Evolutionary conservation across 2,329 filamentous ascomycete species (phyloP).

Genomic region (Thelonectria discophora): DNA sequence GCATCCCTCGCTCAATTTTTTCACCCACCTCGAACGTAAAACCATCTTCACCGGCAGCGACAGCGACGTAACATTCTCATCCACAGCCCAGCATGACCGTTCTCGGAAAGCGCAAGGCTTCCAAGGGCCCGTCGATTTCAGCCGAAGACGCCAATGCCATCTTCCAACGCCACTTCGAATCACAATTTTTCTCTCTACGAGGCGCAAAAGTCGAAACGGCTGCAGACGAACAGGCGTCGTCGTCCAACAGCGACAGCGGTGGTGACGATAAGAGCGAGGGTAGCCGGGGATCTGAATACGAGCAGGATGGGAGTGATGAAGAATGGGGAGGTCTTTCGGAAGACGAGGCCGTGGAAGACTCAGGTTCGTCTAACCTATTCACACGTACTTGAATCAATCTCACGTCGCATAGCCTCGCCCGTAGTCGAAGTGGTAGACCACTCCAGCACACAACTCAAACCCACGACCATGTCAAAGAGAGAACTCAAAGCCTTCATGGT

Average conservation of each 20-base stretch:
- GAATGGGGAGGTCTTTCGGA: constrained; percentile 12
- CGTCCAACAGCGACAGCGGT: constrained; percentile 38
- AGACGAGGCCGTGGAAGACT: constrained; percentile 35
- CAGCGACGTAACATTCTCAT: background rate
- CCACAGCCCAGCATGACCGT: constrained; percentile 49
- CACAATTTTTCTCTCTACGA: constrained; percentile 80
- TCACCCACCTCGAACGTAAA: constrained; percentile 18
- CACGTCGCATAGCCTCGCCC: constrained; percentile 25
- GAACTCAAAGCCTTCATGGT: constrained; percentile 85
- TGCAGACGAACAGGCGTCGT: constrained; percentile 33
- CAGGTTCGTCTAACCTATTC: constrained; percentile 17
- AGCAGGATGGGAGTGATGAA: constrained; percentile 48
- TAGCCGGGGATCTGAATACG: constrained; percentile 44
- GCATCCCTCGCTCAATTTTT: constrained; percentile 31
- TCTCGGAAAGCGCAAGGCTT: constrained; percentile 61
- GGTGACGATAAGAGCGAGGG: constrained; percentile 41
- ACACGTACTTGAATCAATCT: background rate
- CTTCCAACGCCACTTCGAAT: constrained; percentile 87
- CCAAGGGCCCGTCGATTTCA: constrained; percentile 41
- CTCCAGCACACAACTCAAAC: constrained; percentile 51
- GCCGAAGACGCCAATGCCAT: constrained; percentile 73
- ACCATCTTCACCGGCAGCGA: constrained; percentile 9
- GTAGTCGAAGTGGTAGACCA: constrained; percentile 74
- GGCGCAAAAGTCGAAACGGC: constrained; percentile 37
- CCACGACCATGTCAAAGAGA: constrained; percentile 65